Evolutionary conservation across 306 rosid genomes (phyloP).

Genomic region (Castanea mollissima): DNA sequence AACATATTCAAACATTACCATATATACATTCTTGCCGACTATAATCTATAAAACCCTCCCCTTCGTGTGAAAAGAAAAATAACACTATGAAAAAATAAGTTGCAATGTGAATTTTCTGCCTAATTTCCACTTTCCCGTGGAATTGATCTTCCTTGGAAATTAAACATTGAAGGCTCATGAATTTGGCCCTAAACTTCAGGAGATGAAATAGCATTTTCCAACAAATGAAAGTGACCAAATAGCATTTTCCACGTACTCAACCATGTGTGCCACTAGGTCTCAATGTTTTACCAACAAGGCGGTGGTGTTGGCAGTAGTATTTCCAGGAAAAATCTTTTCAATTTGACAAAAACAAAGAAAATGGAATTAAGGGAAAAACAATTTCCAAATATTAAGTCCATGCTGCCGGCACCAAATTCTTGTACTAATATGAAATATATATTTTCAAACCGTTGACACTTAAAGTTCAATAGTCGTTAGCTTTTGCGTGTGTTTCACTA

Average conservation of each 20-base stretch:
- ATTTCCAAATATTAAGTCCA: constrained; percentile 15
- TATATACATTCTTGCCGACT: too few species aligned
- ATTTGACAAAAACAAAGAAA: constrained; percentile 33
- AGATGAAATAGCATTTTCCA: not conserved
- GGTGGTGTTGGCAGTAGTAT: constrained; percentile 9
- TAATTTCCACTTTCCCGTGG: too few species aligned
- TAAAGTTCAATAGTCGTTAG: constrained; percentile 33
- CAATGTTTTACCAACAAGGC: constrained; percentile 28
- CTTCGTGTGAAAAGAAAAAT: too few species aligned
- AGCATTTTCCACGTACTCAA: constrained; percentile 18
- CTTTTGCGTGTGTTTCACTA: constrained; percentile 45
- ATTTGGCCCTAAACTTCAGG: not conserved
- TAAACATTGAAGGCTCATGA: not conserved
- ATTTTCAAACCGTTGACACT: constrained; percentile 58
- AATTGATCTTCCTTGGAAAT: not conserved
- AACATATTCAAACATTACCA: too few species aligned
- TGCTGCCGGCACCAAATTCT: constrained; percentile 55
- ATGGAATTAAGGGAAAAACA: not conserved
- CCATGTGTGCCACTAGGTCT: constrained; percentile 32
- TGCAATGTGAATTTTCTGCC: too few species aligned
- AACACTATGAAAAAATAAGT: too few species aligned
- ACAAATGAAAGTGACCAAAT: not conserved
- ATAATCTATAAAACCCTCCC: too few species aligned
- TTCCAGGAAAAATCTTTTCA: constrained; percentile 28
- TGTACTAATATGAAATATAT: not conserved